These are phyloP conservation scores for Candida maris DNA, from an alignment of 805 yeast genomes.

Conservation along the genomic window DNA sequence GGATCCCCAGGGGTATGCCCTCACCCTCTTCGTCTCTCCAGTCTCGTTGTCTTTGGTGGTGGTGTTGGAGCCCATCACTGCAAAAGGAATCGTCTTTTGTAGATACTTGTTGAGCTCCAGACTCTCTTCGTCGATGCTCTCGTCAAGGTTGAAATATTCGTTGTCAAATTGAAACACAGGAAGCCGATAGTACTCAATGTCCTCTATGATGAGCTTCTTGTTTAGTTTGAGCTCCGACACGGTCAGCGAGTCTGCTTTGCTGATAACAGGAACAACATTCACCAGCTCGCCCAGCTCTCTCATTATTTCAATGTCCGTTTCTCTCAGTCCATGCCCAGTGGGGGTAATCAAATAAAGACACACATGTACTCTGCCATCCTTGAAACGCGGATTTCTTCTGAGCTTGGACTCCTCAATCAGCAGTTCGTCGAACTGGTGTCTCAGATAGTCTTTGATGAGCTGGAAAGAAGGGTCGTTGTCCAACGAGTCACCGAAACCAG, in stretches of 20 bases:
- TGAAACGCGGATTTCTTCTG: slow-evolving; percentile 80
- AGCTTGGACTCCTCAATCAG: slow-evolving; percentile 76
- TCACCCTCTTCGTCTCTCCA: slow-evolving; percentile 41
- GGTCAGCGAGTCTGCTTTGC: slow-evolving; percentile 78
- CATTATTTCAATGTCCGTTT: slow-evolving; percentile 72
- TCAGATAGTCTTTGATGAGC: slow-evolving; percentile 69
- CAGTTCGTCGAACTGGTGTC: slow-evolving; percentile 81
- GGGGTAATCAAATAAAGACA: slow-evolving; percentile 74
- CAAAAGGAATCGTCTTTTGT: slow-evolving; percentile 55
- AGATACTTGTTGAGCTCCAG: slow-evolving; percentile 34
- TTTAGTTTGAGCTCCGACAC: slow-evolving; percentile 64
- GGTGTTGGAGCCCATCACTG: slow-evolving; percentile 57
- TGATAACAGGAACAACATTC: slow-evolving; percentile 78
- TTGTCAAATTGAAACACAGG: slow-evolving; percentile 77
- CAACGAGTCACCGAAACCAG: slow-evolving; percentile 75
- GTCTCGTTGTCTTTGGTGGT: slow-evolving; percentile 31
- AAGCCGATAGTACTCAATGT: slow-evolving; percentile 63
- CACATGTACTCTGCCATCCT: slow-evolving; percentile 78
- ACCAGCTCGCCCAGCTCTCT: slow-evolving; percentile 64
- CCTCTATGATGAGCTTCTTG: slow-evolving; percentile 72
- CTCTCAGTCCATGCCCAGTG: slow-evolving; percentile 62
- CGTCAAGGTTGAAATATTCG: slow-evolving; percentile 41
- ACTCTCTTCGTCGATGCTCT: slow-evolving; percentile 29
- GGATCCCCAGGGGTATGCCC: slow-evolving; percentile 69
- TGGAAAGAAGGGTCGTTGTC: slow-evolving; percentile 67